Base-by-base conservation (phyloP, 2,329 filamentous ascomycete genomes). In the Ophiostoma australiae region DNA sequence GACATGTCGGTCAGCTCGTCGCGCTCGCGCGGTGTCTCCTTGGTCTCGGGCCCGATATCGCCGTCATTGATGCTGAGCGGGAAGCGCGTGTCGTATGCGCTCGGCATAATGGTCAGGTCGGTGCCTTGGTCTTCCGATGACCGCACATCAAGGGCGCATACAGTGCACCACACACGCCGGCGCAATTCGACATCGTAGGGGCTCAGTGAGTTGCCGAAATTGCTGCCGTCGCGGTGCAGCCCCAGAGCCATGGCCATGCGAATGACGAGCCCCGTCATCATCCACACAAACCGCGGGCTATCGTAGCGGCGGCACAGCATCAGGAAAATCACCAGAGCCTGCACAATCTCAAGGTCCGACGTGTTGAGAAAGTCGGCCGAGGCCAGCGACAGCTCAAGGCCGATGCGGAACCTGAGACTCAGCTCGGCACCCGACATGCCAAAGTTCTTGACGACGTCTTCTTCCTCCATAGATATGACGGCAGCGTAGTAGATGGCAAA, bases 181-280 rank as follows among this genome's bases (percentile, higher is more conserved):
- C 87, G 81, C 78, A 89, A 84, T 76, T 90, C 87, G 0, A 83
- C 82, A 70, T 90, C 87, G 71, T 86, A 88, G 0, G 86, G 84
- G 0, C 83, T 80, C 4, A 90, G 78, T 0, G 81, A 82, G 11
- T 63, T 37, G 35, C 65, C 70, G 52, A 89, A 81, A 66, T 81
- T 78, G 4, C 80, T 78, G 13, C 82, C 82, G 69, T 89, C 87
- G 5, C 85, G 82, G 74, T 90, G 87, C 1, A 90, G 80, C 1
- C 88, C 88, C 74, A 89, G 82, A 2, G 85, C 84, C 74, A 88
- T 86, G 3, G 83, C 86, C 55, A 90, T 85, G 6, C 87, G 83
- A n/a, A 86, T 81, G 3, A 84, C 81, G 8, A 89, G 79, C 1
- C 86, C 86, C 0, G 85, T 86, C 73, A 89, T 79, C 13, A 86